Evolutionary conservation across 2,329 filamentous ascomycete genomes (phyloP).

Genomic region (Samsoniella hepiali): DNA sequence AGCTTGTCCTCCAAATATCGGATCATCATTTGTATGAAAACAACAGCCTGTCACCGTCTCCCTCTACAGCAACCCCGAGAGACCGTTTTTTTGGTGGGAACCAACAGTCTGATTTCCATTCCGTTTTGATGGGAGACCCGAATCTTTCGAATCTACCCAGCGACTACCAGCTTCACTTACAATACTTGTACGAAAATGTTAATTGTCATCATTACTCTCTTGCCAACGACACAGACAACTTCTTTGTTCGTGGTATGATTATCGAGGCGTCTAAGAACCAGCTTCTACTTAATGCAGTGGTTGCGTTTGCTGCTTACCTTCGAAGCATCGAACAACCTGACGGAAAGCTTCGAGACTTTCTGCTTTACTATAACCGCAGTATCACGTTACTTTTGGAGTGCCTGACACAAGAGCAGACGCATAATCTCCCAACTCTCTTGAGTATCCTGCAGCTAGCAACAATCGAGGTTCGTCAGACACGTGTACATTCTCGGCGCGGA

Average conservation of each 20-base stretch:
- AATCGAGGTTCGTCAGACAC: constrained; percentile 68
- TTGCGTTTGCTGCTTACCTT: constrained; percentile 87
- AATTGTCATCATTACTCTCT: constrained; percentile 81
- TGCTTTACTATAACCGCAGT: constrained; percentile 87
- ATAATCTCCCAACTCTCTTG: constrained; percentile 71
- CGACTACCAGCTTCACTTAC: constrained; percentile 74
- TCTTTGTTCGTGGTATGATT: constrained; percentile 69
- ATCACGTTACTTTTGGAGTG: constrained; percentile 72
- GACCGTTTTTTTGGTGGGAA: not conserved
- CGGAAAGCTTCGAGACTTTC: constrained; percentile 75
- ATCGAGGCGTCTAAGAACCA: constrained; percentile 71
- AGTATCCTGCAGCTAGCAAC: constrained; percentile 90
- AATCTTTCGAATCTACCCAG: constrained; percentile 59
- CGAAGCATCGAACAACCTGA: constrained; percentile 66
- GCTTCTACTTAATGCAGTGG: constrained; percentile 78
- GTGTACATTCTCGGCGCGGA: not conserved
- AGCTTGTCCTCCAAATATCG: constrained; percentile 46
- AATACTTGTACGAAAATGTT: constrained; percentile 74
- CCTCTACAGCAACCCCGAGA: constrained; percentile 38
- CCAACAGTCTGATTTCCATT: constrained; percentile 27
- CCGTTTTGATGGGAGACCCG: constrained; percentile 20
- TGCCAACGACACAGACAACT: constrained; percentile 65
- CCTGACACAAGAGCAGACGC: constrained; percentile 66
- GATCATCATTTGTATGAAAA: constrained; percentile 52
- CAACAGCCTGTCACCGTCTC: constrained; percentile 52